A percentile compares a stretch with the other conserved stretches of the same genome.
phyloP scores from a whole-genome alignment of 441 rosid species.

The Monsonia emarginata region DNA sequence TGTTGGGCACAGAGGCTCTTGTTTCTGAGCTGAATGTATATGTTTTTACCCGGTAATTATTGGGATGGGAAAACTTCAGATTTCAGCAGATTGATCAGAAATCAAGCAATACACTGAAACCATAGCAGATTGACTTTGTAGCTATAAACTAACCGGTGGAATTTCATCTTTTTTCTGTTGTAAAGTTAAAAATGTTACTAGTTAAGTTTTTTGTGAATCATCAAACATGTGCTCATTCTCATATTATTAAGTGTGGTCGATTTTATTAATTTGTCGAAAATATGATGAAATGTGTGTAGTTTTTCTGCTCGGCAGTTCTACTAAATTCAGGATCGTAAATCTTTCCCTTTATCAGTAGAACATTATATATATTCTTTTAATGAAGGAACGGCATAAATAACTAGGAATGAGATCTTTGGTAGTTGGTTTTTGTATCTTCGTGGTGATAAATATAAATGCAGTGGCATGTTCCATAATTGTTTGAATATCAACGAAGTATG shows the following conservation, averaged over 20 bases:
- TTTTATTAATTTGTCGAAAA: background rate
- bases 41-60: background rate
- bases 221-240: background rate
- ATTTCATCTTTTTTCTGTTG: background rate
- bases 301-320: background rate
- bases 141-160: background rate
- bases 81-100: background rate
- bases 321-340: background rate
- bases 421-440: background rate
- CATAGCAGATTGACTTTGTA: background rate
- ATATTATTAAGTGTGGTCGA: background rate
- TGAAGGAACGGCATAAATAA: background rate
- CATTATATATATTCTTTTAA: background rate
- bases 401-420: background rate
- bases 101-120: background rate
- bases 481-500: background rate
- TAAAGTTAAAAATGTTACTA: background rate
- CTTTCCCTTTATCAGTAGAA: background rate
- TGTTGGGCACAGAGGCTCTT: background rate
- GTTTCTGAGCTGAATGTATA: background rate
- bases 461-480: background rate
- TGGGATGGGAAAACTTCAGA: background rate
- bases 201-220: background rate
- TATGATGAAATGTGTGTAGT: background rate
- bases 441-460: background rate